Conservation (phyloP, 2,329 filamentous ascomycete genomes). For the Furcasterigmium furcatum region DNA sequence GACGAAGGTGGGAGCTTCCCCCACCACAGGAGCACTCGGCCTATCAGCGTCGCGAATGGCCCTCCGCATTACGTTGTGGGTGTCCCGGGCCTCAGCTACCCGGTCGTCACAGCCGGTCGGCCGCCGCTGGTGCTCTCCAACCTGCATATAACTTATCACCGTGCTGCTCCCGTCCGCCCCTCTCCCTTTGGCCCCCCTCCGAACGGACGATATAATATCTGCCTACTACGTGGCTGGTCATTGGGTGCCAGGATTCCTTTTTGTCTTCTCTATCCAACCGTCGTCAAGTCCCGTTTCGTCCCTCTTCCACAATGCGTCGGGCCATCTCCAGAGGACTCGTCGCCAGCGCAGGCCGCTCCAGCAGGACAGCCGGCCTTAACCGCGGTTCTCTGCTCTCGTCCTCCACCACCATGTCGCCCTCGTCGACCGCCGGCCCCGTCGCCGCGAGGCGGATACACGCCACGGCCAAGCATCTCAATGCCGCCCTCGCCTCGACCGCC, state of each 20-base stretch:
- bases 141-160: background rate
- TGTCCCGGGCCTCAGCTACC: conserved; percentile 5
- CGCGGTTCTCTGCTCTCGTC: conserved; percentile 19
- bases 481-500: conserved; percentile 50
- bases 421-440: conserved; percentile 22
- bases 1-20: conserved; percentile 3
- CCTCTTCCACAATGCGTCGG: conserved; percentile 39
- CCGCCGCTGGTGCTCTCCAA: background rate
- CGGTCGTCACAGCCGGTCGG: conserved; percentile 1
- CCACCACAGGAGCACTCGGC: background rate
- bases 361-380: conserved; percentile 18
- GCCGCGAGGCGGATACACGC: conserved; percentile 54
- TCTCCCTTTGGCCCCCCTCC: background rate
- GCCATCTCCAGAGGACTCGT: conserved; percentile 36
- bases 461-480: conserved; percentile 51
- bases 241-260: conserved; percentile 4
- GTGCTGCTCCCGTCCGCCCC: too few relatives aligned
- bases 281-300: background rate
- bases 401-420: conserved; percentile 13
- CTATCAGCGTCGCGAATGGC: background rate
- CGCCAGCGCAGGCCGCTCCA: conserved; percentile 27
- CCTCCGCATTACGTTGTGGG: background rate
- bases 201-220: too few relatives aligned
- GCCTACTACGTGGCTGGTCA: conserved; percentile 10
- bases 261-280: too few relatives aligned